Conservation (phyloP, 768 basidiomycete genomes). For the Termitomyces sp. region DNA sequence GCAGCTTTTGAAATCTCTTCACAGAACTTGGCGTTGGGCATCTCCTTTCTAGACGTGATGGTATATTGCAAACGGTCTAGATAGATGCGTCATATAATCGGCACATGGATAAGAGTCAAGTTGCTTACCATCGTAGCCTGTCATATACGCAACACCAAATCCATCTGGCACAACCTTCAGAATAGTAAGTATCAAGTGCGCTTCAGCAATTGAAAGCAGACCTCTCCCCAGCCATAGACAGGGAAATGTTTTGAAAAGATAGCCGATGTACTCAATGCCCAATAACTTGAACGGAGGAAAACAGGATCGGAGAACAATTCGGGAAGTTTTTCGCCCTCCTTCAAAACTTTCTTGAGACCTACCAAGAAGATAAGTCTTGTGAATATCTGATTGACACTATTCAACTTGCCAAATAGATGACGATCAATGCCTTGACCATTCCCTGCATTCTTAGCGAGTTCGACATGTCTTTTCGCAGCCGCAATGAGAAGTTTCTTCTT, state of each 20-base stretch:
- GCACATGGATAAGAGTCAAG: background rate
- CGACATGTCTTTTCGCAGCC: conserved; percentile 61
- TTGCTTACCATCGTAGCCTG: conserved; percentile 68
- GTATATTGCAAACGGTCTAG: conserved; percentile 81
- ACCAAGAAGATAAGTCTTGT: background rate
- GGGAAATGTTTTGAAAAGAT: conserved; percentile 81
- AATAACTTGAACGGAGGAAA: conserved; percentile 63
- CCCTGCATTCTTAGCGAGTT: conserved; percentile 59
- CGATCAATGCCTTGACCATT: conserved; percentile 78
- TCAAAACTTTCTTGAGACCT: conserved; percentile 70
- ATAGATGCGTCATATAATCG: background rate
- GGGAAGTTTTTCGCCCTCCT: conserved; percentile 58
- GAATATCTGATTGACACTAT: background rate
- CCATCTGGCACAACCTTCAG: conserved; percentile 80
- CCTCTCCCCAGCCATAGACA: conserved; percentile 93
- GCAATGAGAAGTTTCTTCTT: conserved; percentile 47
- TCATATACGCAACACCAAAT: conserved; percentile 93
- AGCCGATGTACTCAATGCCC: conserved; percentile 89
- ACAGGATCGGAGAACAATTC: conserved; percentile 74
- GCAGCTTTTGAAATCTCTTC: conserved; percentile 57
- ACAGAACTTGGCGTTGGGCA: conserved; percentile 72
- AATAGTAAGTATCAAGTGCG: background rate
- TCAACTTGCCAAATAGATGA: conserved; percentile 68
- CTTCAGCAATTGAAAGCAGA: conserved; percentile 14
- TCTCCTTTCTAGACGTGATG: conserved; percentile 79